Evolutionary conservation across 1,284 basidiomycete genomes (phyloP), one percentile per base, ranked within the genome.

Genomic region (Hymenochaete sp.): DNA sequence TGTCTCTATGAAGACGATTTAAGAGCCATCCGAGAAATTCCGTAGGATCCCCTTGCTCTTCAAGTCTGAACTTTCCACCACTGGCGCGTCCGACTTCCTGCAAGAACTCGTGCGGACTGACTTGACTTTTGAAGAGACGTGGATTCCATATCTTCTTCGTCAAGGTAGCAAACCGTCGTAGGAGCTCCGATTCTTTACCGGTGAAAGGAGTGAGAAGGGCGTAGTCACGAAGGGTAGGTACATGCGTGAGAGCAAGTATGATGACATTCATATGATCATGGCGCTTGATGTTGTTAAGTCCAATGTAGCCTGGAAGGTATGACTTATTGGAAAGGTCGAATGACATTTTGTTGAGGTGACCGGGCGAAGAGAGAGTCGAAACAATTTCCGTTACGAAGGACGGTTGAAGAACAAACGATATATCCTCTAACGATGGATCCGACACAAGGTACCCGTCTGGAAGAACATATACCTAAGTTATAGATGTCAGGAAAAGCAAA

Each of bases 221-320:
- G 65, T 85, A 87, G 61, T 97, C 83, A 45, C 96, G 82, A 42
- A 99, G 66, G 2, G 93, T 91, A 25, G 83, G 70, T 40, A 98
- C 81, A 64, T 99, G 96, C 14, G 93, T 75, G 16, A 99, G 75
- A 4, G 90, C 80, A 55, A 98, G 95, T 39, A 98, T 83, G 54
- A 98, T 82, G 52, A 96, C 93, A 62, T 98, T 98, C 76, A 97
- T 84, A 60, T 97, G 93, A 61, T 98, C 95, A 62, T 97, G 97
- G 54, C 78, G 73, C 62, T 95, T 95, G 67, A 98, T 93, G 61
- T 98, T 93, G 71, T 99, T 98, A 38, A 99, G 70, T 35, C 96
- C 96, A 55, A 98, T 79, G 63, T 91, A 98, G 2, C 96, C 96
- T 29, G 95, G 89, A 38, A 87, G 67, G 64, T 98, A 99, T 19